Evolutionary conservation across 2,329 filamentous ascomycete genomes (phyloP), one percentile per base, ranked within the genome.

Genomic region (Cladosporium sp.): DNA sequence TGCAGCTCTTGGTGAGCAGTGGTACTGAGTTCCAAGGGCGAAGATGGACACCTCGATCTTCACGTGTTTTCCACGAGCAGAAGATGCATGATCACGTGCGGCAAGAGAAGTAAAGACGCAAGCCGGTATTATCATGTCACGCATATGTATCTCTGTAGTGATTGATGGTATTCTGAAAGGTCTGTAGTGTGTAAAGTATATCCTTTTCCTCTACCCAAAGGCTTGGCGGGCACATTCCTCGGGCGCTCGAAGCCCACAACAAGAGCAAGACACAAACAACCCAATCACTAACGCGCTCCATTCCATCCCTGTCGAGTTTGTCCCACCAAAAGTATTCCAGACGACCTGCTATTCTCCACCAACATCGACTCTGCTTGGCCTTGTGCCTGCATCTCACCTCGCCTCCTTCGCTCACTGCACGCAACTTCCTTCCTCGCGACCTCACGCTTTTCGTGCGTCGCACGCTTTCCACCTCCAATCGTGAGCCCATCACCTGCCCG

Each of bases 171-270:
- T 44, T 12, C 1, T 12, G 40, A 21, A 46, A 21, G 40, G 40
- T 46, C 21, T 21, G 40, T 23, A 46, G 3, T 46, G 40, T 46
- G 40, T 46, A 46, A 11, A 12, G n/a, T 21, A 35, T 59, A 44
- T 59, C 21, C 56, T 10, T 44, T 40, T 59, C 21, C 35, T 40
- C 35, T 6, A 26, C 16, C 50, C 58, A 50, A 50, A n/a, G 12
- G 59, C 44, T 62, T 52, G 44, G 59, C 59, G 59, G 29, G 40
- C 31, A 49, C 62, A 64, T 64, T 64, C 62, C 62, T 64, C 35
- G 35, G 21, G 33, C 14, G 12, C 21, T 8, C 40, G n/a, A 44
- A 26, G 5, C 53, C 21, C 62, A 58, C 28, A 64, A 64, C 52
- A 64, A 37, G 52, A 49, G 53, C 53, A 52, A 59, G 40, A 55